These are phyloP conservation scores for Sporodiniella umbellata DNA, from an alignment of 371 early-diverging fungal species.

Conservation along the genomic window DNA sequence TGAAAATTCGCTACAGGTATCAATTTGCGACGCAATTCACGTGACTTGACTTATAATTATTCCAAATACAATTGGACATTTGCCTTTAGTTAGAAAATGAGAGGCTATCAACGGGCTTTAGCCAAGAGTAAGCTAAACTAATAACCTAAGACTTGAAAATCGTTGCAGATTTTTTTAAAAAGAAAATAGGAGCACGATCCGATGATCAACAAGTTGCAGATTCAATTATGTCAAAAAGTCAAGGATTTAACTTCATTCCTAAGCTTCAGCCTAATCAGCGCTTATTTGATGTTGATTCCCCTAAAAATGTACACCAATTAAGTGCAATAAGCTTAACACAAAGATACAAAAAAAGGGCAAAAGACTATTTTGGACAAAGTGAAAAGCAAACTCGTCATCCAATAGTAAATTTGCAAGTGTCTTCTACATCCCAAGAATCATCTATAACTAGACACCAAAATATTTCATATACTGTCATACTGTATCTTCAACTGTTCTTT, in stretches of 20 bases:
- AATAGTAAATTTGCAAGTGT: neutral
- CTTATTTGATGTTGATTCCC: constrained; percentile 14
- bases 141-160: neutral
- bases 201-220: neutral
- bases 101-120: too few species aligned
- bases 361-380: neutral
- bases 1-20: too few species aligned
- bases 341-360: constrained; percentile 7
- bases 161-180: neutral
- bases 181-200: neutral
- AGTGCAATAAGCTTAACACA: constrained; percentile 10
- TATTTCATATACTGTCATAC: constrained; percentile 19
- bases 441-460: constrained; percentile 19
- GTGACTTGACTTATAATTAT: too few species aligned
- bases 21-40: too few species aligned
- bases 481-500: constrained; percentile 62
- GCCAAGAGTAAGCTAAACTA: too few species aligned
- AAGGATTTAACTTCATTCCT: constrained; percentile 23
- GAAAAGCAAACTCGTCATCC: neutral
- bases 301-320: neutral
- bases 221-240: constrained; percentile 4
- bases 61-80: too few species aligned
- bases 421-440: constrained; percentile 1
- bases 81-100: too few species aligned
- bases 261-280: constrained; percentile 13